A percentile compares a stretch with the other conserved stretches of the same genome.
phyloP scores from a whole-genome alignment of 139 green algal genomes.

The Limnomonas spitsbergensis region DNA sequence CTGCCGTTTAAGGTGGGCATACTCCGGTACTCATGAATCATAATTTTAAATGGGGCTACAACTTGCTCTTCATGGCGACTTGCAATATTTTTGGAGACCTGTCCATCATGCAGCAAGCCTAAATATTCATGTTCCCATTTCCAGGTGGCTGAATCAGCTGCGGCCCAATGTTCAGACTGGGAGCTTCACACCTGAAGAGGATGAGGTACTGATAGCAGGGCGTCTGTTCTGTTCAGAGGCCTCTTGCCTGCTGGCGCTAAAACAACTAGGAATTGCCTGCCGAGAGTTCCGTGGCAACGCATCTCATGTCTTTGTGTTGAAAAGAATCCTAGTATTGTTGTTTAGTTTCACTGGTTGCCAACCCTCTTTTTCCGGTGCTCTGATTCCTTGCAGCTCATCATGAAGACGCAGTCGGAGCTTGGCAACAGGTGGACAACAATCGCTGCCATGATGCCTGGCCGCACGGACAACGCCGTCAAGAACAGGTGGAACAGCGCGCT shows the following conservation, averaged over 20 bases:
- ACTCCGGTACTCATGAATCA: not conserved
- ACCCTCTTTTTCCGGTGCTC: no score
- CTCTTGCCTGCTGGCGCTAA: constrained; percentile 6
- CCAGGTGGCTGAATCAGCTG: constrained; percentile 78
- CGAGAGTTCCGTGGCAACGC: no score
- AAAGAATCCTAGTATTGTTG: no score
- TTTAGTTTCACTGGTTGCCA: no score
- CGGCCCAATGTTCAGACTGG: constrained; percentile 56
- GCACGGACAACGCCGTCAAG: constrained; percentile 50
- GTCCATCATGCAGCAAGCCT: no score
- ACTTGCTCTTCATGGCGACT: no score
- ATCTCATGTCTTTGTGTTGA: no score
- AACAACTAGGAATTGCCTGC: no score
- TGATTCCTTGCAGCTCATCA: not conserved
- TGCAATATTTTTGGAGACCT: no score
- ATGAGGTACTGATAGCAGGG: no score
- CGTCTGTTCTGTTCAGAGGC: no score
- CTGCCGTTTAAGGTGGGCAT: constrained; percentile 54
- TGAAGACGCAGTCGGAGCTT: not conserved
- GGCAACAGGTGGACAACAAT: constrained; percentile 55
- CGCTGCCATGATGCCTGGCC: constrained; percentile 43
- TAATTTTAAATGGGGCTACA: not conserved
- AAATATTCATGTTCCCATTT: no score
- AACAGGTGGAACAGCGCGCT: constrained; percentile 22
- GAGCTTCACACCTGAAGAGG: constrained; percentile 31